Evolutionary conservation across 495 filamentous ascomycete species (phyloP), one percentile per base, ranked within the genome.

Genomic region (Hypoxylon cercidicola): DNA sequence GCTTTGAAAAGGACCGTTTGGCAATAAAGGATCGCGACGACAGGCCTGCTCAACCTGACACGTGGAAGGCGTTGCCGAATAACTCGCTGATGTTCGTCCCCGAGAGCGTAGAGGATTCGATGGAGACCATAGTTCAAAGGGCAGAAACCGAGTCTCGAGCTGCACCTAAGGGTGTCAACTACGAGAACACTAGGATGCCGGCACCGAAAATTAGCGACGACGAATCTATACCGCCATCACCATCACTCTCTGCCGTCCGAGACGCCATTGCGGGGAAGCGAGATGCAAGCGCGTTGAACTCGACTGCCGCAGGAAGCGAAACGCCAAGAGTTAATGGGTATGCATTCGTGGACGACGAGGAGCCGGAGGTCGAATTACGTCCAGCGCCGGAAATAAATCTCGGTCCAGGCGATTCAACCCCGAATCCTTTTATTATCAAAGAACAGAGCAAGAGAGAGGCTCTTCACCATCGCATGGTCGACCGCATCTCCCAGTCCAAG

Each of bases 271-370:
- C 89, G 2, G 93, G 95, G 11, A 86, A 84, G 0, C 85, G 88
- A 4, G 83, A 87, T 13, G 77, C 81, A 3, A 84, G 82, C 1
- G 84, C 86, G n/a, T 85, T 87, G 0, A 90, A 96, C 68, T 82
- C 85, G 7, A 87, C 83, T 3, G 85, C 85, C 25, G 77, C 77
- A 2, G 79, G 77, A 16, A 85, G 79, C 16, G 90, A 95, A 71
- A 97, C 95, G 0, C 95, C 95, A 0, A 83, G 92, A 2, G 91
- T 98, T 0, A 92, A 92, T 55, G 95, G 95, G 18, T 99, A 97
- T 69, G 87, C 91, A 2, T 98, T 97, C 74, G 95, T 99, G 40
- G 93, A 97, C 64, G 90, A 96, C 67, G 89, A 92, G 41, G 80
- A 82, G 30, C 79, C 77, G 3, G 76, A 75, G 46, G 72, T 75